These are phyloP conservation scores for Nymphaea thermarum DNA, from an alignment of 164 flowering plant genomes.

Conservation along the genomic window DNA sequence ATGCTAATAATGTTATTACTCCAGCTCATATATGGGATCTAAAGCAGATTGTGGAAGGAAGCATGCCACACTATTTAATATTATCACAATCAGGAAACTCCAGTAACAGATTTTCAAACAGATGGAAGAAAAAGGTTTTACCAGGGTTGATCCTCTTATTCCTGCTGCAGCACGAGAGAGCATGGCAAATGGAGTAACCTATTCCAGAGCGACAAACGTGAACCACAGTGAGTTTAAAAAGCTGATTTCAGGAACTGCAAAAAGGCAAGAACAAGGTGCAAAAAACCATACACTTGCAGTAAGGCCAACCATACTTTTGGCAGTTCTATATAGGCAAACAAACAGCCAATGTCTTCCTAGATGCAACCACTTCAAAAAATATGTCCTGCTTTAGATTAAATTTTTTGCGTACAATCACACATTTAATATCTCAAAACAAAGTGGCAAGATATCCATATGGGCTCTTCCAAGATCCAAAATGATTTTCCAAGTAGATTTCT, in stretches of 20 bases:
- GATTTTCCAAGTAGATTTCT: no score
- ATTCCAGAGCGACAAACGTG: slow-evolving; percentile 5
- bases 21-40: background rate
- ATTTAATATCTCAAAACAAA: no score
- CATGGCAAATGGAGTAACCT: slow-evolving; percentile 97
- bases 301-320: no score
- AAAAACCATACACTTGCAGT: no score
- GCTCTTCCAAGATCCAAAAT: no score
- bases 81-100: background rate
- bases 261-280: background rate
- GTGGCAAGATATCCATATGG: no score
- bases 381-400: no score
- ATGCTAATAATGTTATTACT: background rate
- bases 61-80: background rate
- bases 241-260: background rate
- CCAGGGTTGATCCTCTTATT: slow-evolving; percentile 89
- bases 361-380: no score
- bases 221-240: background rate
- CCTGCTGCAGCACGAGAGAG: slow-evolving; percentile 94
- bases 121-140: slow-evolving; percentile 10
- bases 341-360: no score
- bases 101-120: background rate
- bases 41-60: background rate
- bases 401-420: no score
- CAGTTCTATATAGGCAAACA: no score